phyloP scores from a whole-genome alignment of 805 yeast species.

The Schizosaccharomyces octosporus region DNA sequence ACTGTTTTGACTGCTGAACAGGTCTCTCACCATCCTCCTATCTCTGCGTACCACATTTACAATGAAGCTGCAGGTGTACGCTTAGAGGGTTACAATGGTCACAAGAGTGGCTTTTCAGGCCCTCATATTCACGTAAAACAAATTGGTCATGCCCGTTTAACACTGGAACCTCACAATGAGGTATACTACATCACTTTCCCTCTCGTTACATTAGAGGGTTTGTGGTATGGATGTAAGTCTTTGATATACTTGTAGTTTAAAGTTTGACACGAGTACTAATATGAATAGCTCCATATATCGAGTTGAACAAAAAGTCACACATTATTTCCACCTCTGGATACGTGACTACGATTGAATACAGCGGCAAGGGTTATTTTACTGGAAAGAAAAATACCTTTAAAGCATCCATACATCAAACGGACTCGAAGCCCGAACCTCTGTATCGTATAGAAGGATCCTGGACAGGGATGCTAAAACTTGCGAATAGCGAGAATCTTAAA shows the following conservation, averaged over 20 bases:
- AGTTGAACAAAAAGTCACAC: constrained; percentile 63
- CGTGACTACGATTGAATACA: constrained; percentile 45
- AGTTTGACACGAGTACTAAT: neutral
- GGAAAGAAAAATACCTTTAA: constrained; percentile 88
- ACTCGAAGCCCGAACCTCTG: constrained; percentile 11
- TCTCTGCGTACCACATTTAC: constrained; percentile 69
- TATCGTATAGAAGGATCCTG: constrained; percentile 79
- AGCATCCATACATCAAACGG: constrained; percentile 37
- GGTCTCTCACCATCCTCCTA: constrained; percentile 93
- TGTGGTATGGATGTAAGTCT: constrained; percentile 2
- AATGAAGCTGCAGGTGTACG: constrained; percentile 45
- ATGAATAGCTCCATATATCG: constrained; percentile 76
- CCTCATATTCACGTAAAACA: constrained; percentile 29
- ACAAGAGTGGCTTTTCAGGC: constrained; percentile 53
- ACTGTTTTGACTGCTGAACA: constrained; percentile 73
- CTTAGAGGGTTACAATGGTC: constrained; percentile 73
- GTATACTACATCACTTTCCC: neutral
- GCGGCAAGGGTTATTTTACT: constrained; percentile 83
- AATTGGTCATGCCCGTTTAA: neutral
- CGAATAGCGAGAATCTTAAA: constrained; percentile 31
- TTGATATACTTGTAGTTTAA: neutral
- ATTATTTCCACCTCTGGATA: constrained; percentile 68
- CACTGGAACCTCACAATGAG: neutral
- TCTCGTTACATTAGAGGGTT: neutral
- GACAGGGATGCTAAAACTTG: constrained; percentile 14